These are phyloP conservation scores for Clitopilus passeckerianus DNA, from an alignment of 768 basidiomycete species.

Conservation along the genomic window DNA sequence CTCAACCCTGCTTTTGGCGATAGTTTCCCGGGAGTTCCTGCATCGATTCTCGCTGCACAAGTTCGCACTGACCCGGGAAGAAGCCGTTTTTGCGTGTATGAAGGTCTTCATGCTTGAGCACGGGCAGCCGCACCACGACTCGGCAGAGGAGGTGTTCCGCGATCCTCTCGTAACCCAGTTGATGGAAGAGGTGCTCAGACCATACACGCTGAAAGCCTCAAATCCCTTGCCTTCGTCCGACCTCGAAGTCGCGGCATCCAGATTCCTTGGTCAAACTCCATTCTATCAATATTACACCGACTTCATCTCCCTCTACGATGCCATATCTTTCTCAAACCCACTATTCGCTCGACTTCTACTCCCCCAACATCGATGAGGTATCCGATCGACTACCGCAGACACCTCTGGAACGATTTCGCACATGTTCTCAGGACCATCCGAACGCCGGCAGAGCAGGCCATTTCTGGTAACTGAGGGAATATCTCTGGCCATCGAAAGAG, in stretches of 20 bases:
- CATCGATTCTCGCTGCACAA: conserved; percentile 30
- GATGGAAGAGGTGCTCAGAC: conserved; percentile 56
- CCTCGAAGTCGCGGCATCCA: conserved; percentile 50
- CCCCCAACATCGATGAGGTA: conserved; percentile 76
- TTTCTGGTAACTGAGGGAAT: conserved; percentile 54
- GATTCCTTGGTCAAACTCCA: conserved; percentile 67
- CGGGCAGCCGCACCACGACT: conserved; percentile 50
- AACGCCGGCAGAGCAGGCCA: conserved; percentile 42
- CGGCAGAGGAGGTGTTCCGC: conserved; percentile 73
- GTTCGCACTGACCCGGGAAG: conserved; percentile 46
- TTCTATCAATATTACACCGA: conserved; percentile 96
- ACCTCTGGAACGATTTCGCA: conserved; percentile 77
- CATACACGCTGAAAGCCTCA: conserved; percentile 36
- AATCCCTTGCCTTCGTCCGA: conserved; percentile 14
- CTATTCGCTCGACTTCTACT: conserved; percentile 74
- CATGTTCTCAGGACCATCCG: conserved; percentile 61
- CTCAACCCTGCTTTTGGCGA: conserved; percentile 59
- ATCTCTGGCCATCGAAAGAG: conserved; percentile 63
- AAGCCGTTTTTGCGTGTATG: conserved; percentile 77
- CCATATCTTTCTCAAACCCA: conserved; percentile 81
- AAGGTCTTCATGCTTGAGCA: conserved; percentile 96
- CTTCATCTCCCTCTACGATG: conserved; percentile 85
- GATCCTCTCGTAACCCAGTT: conserved; percentile 55
- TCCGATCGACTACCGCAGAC: conserved; percentile 76
- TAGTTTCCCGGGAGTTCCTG: conserved; percentile 42